Base-by-base conservation (phyloP, 495 filamentous ascomycete species). In the Xylaria palmicola region DNA sequence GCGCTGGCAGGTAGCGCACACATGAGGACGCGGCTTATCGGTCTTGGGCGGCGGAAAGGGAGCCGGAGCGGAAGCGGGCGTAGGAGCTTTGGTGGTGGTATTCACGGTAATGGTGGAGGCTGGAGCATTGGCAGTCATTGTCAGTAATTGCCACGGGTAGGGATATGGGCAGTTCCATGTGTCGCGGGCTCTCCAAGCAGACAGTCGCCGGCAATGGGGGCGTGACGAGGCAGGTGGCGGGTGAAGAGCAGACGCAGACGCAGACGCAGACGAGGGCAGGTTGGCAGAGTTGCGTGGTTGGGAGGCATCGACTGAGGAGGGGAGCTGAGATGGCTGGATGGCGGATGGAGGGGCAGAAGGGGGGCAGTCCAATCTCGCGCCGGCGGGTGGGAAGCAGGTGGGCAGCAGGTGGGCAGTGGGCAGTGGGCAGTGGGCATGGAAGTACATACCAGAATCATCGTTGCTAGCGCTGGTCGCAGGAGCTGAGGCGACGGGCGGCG, bases 11-110 rank as follows among this genome's bases (percentile, higher is more conserved):
- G 95, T 99, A 26, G 84, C 88, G 76, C 94, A 99, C 56, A 95
- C 87, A 75, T 99, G 94, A 52, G 94, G 94, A 50, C 94, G 83
- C 34, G 94, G 94, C 78, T 98, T 99, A 79, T 99, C 95, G 58
- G 92, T 95, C 76, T 97, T 98, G 32, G 92, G 88, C 19, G 90
- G 86, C 54, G 91, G 90, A 65, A 87, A 85, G 62, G 75, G 78
- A 49, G 71, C 63, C 40, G 69, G 64, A 48, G 64, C 65, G 30
- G 58, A 37, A 54, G 55, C 45, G 34, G 62, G 22, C 17, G 79
- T 68, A 32, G 78, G 64, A 32, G 70, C 56, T 56, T 67, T 67
- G 45, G 68, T 51, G 59, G 78, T 79, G 56, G 78, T 80, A 49
- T 81, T 81, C 65, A 81, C 79, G 65, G 78, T 81, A 55, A 81